Evolutionary conservation across 345 rosid species (phyloP).

Genomic region (Eucalyptus leucophloia): DNA sequence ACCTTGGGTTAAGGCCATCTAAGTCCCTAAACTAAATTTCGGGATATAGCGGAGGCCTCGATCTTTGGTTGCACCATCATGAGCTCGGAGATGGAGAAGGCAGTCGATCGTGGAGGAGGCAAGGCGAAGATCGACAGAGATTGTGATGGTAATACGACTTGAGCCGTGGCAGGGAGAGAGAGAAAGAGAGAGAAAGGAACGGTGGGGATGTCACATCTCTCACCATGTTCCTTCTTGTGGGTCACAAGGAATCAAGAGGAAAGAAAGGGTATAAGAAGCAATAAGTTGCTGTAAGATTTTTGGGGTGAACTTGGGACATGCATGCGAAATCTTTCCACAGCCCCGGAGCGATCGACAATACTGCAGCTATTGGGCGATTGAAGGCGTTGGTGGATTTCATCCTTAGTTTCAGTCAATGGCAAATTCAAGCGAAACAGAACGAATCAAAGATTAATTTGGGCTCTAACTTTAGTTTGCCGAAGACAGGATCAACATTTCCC

Average conservation of each 20-base stretch:
- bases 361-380: background rate
- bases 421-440: background rate
- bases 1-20: background rate
- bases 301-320: background rate
- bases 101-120: background rate
- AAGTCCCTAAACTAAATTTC: background rate
- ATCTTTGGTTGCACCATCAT: background rate
- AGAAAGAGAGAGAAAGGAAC: background rate
- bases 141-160: background rate
- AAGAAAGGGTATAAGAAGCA: background rate
- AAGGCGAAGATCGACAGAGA: background rate
- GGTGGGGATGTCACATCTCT: background rate
- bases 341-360: background rate
- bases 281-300: background rate
- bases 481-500: background rate
- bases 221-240: background rate
- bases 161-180: background rate
- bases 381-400: background rate
- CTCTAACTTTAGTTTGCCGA: background rate
- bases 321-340: background rate
- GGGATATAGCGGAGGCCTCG: background rate
- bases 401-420: background rate
- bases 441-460: background rate
- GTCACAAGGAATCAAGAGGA: background rate
- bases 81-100: background rate